phyloP scores from a whole-genome alignment of 2,329 filamentous ascomycete species.

The Botrytis aclada region DNA sequence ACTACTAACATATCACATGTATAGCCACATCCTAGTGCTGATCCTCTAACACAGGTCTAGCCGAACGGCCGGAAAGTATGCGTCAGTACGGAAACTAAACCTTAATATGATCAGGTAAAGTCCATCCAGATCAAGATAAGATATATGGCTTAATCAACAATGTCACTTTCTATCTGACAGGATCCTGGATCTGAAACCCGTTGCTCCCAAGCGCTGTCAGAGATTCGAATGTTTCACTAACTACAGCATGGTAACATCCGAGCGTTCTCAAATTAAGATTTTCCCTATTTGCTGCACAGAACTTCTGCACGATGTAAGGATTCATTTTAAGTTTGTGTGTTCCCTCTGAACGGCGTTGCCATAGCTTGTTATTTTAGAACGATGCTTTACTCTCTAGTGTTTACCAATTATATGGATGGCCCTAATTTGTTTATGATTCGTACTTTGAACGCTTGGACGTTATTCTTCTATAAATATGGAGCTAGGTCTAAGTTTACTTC shows the following conservation, averaged over 20 bases:
- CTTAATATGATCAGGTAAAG: neutral
- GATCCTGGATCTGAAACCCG: neutral
- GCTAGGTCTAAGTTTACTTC: neutral
- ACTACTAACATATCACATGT: neutral
- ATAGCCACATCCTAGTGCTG: neutral
- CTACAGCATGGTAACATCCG: neutral
- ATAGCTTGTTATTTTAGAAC: neutral
- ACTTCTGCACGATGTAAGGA: neutral
- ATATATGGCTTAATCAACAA: neutral
- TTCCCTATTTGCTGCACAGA: neutral
- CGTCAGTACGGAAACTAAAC: neutral
- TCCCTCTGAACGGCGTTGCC: neutral
- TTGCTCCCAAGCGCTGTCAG: neutral
- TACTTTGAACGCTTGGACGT: neutral
- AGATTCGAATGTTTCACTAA: constrained; percentile 1
- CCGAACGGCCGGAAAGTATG: neutral
- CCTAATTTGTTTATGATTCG: neutral
- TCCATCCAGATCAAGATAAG: neutral
- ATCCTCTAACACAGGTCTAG: neutral
- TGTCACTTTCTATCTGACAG: neutral
- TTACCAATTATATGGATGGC: neutral
- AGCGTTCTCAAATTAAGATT: neutral
- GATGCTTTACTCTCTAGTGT: neutral
- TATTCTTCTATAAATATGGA: neutral
- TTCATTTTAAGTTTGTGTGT: neutral